Evolutionary conservation across 345 rosid species (phyloP), one percentile per base, ranked within the genome.

Genomic region (Abelmoschus esculentus): DNA sequence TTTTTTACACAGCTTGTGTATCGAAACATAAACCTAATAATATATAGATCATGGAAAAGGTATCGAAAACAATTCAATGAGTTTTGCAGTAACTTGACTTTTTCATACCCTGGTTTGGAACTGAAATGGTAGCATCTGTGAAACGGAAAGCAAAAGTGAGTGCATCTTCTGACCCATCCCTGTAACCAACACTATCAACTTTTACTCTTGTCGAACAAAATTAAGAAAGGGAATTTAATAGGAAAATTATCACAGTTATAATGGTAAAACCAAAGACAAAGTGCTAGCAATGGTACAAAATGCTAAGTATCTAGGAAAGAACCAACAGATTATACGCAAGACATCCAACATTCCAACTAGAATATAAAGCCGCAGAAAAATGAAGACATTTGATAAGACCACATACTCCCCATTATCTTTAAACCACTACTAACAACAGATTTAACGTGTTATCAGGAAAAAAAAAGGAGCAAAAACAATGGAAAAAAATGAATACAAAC

Each of bases 81-180:
- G 29, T 36, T 55, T 56, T 60, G 50, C 68, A 77, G 60, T 19
- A 60, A 60, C 15, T 40, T 49, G 71, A n/a, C 44, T 67, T 72
- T 74, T 63, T 66, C 81, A 70, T 89, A 95, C 99, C 99, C 78
- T 91, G 99, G 83, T 89, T 91, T 66, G 96, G 89, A 72, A 84
- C 78, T 32, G 98, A 88, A 70, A 77, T 54, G 36, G 89, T 81
- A 73, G 92, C 83, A 85, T 95, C 99, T 13, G 96, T 90, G 83
- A 95, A 95, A 70, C 99, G 93, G 80, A 95, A 95, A 70, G 93
- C 90, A 85, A 95, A 95, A 70, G 96, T 78, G 78, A 88, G 86
- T 50, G 97, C 90, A 74, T 91, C 99, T 77, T 91, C 99, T 69
- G 99, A 83, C 22, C 84, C 96, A 83, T 83, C 89, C 89, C 97